These are phyloP conservation scores for Hyaloscypha bicolor DNA, from an alignment of 495 filamentous ascomycete genomes.

Conservation along the genomic window DNA sequence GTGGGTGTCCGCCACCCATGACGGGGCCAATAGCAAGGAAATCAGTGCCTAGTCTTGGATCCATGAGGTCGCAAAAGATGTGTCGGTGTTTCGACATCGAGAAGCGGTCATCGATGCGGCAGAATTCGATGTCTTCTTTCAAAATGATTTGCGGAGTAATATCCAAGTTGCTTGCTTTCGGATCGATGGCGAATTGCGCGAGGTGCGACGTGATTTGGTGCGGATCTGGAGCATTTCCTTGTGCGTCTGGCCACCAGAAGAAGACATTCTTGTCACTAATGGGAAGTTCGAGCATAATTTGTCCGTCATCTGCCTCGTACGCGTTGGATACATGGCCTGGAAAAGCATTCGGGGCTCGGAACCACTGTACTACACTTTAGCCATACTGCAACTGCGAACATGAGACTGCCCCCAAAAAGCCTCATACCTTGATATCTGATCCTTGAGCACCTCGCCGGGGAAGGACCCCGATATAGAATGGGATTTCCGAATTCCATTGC, in stretches of 20 bases:
- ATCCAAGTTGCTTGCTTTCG: background rate
- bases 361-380: background rate
- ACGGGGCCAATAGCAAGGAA: background rate
- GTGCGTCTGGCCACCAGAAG: background rate
- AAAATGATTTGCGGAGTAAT: background rate
- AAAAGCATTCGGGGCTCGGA: background rate
- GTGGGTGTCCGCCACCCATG: background rate
- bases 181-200: background rate
- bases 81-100: background rate
- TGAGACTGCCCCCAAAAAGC: no score
- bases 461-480: background rate
- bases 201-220: background rate
- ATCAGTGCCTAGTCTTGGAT: background rate
- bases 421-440: background rate
- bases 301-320: background rate
- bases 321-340: background rate
- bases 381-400: no score
- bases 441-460: background rate
- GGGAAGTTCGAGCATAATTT: background rate
- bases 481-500: background rate
- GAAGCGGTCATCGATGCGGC: background rate
- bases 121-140: background rate
- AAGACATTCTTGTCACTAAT: background rate
- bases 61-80: background rate
- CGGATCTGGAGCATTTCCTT: background rate